Evolutionary conservation across 768 basidiomycete species (phyloP), one percentile per base, ranked within the genome.

Genomic region (Cyclocybe aegerita): DNA sequence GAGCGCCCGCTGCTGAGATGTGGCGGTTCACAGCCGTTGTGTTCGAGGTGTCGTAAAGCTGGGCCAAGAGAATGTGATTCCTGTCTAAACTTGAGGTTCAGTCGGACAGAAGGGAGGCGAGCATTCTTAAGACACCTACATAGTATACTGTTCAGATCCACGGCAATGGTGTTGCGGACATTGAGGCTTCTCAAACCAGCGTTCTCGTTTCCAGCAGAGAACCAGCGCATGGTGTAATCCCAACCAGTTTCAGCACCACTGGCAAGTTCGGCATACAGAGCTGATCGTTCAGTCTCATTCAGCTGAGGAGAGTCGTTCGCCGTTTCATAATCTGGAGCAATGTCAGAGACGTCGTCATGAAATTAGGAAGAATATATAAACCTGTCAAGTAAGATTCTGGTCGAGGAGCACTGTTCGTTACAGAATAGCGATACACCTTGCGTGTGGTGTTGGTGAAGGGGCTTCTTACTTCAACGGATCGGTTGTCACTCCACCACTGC

Each of bases 211-310:
- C 64, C 61, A 1, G 66, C 57, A 41, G 56, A 58, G 52, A 78
- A 74, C 73, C 79, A 85, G 7, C 83, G 70, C 30, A 75, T 68
- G 32, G 78, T 79, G 49, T 77, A 80, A 57, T 81, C 79, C 80
- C 80, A 81, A 23, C 89, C 92, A 9, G 81, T 81, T 71, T 98
- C 95, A 0, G 93, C 95, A 33, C 91, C 93, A 47, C 79, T 82
- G 0, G 95, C 95, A 15, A 98, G 79, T 62, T 97, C 90, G 5
- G 88, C 79, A 60, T 94, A 97, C n/a, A 98, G 62, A 0, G 73
- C 79, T 0, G 78, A 77, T 37, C 77, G 74, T 61, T 86, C 70
- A 1, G 76, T 68, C 23, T 82, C 84, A 47, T 81, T 88, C 47
- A 92, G 68, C 7, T 82, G 68, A 1, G 82, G 74, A 1, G 86